Conservation (phyloP, 352 stramenopile species). For the Phytophthora cryptogea region DNA sequence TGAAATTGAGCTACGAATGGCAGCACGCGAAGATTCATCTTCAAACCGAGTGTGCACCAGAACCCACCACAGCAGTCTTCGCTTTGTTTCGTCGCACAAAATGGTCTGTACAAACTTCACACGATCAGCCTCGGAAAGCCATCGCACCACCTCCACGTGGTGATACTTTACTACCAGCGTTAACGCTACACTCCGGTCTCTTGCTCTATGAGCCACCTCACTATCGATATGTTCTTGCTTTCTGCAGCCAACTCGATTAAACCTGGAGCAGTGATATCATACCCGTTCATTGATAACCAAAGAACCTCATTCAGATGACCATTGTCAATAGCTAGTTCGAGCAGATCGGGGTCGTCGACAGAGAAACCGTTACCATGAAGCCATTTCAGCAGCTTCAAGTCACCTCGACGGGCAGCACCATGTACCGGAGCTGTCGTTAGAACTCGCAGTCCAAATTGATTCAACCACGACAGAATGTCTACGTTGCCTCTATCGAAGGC, state of each 20-base stretch:
- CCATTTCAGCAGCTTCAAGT: slow-evolving; percentile 1
- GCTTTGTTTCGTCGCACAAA: neutral
- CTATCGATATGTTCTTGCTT: neutral
- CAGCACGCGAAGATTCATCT: neutral
- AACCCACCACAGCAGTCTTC: neutral
- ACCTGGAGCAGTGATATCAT: neutral
- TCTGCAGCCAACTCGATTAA: neutral
- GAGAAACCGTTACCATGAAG: neutral
- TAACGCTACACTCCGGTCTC: neutral
- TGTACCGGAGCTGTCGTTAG: neutral
- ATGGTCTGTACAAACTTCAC: neutral
- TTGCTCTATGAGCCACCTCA: slow-evolving; percentile 1
- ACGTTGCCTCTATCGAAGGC: neutral
- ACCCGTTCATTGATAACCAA: slow-evolving; percentile 1
- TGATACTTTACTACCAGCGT: neutral
- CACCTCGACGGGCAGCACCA: neutral
- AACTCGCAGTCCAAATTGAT: slow-evolving; percentile 1
- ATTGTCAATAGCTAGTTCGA: neutral
- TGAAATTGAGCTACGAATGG: too few species aligned
- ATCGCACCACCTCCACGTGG: neutral
- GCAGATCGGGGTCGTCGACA: neutral
- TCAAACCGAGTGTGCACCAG: neutral
- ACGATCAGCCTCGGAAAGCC: neutral
- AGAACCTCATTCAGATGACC: neutral
- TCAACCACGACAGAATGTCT: slow-evolving; percentile 1